A percentile compares a stretch with the other conserved stretches of the same genome.
Conservation (phyloP, 1,284 basidiomycete genomes). For the Ganoderma sinense region DNA sequence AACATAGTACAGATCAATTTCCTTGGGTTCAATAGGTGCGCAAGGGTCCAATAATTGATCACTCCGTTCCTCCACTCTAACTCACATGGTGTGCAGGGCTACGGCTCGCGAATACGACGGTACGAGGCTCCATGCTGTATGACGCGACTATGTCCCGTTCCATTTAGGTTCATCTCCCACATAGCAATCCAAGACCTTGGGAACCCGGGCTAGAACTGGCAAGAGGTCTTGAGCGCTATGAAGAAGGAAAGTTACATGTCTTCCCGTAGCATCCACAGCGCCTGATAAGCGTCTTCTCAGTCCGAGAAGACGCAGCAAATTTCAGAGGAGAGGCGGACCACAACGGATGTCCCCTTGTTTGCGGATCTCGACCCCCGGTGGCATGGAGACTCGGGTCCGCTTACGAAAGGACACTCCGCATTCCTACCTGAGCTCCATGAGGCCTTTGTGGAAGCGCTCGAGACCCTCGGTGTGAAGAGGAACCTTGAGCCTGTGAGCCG, state of each 20-base stretch:
- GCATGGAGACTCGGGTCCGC: constrained; percentile 32
- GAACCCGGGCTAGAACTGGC: constrained; percentile 39
- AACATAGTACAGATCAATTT: constrained; percentile 16
- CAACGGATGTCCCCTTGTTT: neutral
- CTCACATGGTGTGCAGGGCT: constrained; percentile 13
- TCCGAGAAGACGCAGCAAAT: constrained; percentile 15
- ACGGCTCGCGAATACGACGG: constrained; percentile 31
- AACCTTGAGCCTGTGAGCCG: constrained; percentile 19
- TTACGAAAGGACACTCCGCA: constrained; percentile 27
- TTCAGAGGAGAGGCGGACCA: neutral
- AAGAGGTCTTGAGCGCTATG: constrained; percentile 27
- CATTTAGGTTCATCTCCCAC: neutral
- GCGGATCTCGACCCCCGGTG: constrained; percentile 6
- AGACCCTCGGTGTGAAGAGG: constrained; percentile 22
- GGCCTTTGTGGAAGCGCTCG: constrained; percentile 22
- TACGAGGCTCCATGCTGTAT: constrained; percentile 1
- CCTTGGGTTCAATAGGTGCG: constrained; percentile 23
- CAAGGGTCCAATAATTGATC: neutral
- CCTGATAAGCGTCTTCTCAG: constrained; percentile 1
- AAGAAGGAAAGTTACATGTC: constrained; percentile 12
- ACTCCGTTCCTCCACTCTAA: neutral
- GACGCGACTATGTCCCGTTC: neutral
- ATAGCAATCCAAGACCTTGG: constrained; percentile 33
- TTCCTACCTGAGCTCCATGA: constrained; percentile 13
- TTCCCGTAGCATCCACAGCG: neutral